Conservation (phyloP, 208 protist genomes). For the Crithidia acanthocephali region DNA sequence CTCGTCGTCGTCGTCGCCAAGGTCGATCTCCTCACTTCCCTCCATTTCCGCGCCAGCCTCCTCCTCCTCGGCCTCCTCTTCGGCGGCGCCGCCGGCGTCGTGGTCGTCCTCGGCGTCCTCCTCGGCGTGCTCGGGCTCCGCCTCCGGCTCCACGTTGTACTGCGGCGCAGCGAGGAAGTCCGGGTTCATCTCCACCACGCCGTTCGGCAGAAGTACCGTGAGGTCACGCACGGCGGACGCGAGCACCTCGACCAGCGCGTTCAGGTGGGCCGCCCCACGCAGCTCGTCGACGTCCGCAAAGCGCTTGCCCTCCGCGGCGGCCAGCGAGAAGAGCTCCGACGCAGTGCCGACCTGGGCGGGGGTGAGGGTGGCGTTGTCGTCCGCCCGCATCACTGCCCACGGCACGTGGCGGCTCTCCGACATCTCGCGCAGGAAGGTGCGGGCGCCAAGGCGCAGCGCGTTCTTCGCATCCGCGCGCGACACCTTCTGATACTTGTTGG, state of each 20-base stretch:
- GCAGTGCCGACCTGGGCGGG: constrained; percentile 52
- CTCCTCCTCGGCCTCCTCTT: constrained; percentile 10
- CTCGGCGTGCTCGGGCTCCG: constrained; percentile 27
- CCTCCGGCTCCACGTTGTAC: constrained; percentile 52
- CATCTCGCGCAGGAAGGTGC: constrained; percentile 86
- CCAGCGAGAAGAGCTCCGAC: constrained; percentile 64
- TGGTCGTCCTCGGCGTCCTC: constrained; percentile 46
- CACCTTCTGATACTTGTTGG: constrained; percentile 47
- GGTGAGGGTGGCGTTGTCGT: constrained; percentile 50
- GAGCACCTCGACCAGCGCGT: constrained; percentile 51
- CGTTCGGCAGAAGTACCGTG: constrained; percentile 74
- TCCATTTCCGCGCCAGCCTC: constrained; percentile 36
- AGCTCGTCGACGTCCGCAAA: constrained; percentile 35
- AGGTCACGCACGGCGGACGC: constrained; percentile 63
- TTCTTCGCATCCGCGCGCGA: constrained; percentile 65
- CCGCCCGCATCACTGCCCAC: constrained; percentile 85
- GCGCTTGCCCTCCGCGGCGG: constrained; percentile 52
- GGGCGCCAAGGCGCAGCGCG: constrained; percentile 72
- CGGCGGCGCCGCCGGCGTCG: constrained; percentile 45
- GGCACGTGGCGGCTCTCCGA: constrained; percentile 75
- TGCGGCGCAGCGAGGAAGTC: constrained; percentile 75
- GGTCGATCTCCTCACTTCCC: constrained; percentile 34
- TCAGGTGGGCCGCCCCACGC: constrained; percentile 51
- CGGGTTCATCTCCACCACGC: constrained; percentile 81
- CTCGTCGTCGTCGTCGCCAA: constrained; percentile 35